Percentiles rank a stretch among this genome's conserved stretches.
These are phyloP conservation scores for Rosellinia necatrix DNA, from an alignment of 2,329 filamentous ascomycete genomes.

Conservation along the genomic window DNA sequence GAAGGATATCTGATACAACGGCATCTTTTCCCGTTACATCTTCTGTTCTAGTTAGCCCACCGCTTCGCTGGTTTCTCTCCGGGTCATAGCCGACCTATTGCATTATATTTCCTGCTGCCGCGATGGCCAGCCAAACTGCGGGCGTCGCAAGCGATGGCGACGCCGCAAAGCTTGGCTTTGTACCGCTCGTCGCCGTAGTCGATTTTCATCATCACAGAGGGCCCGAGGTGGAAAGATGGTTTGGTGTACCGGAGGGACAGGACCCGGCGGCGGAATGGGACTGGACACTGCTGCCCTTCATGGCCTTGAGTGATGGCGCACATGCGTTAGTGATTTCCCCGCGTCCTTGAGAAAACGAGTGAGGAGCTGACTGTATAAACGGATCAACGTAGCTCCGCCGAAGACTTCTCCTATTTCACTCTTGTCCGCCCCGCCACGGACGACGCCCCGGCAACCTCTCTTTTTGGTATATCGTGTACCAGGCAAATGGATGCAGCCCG, in stretches of 20 bases:
- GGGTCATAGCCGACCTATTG: slow-evolving; percentile 2
- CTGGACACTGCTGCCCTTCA: slow-evolving; percentile 91
- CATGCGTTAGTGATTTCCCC: slow-evolving; percentile 71
- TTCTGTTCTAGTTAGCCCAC: slow-evolving; percentile 9
- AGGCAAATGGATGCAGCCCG: slow-evolving; percentile 82
- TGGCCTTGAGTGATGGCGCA: slow-evolving; percentile 94
- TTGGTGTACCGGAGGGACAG: slow-evolving; percentile 72
- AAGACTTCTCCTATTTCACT: slow-evolving; percentile 99
- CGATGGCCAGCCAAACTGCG: slow-evolving; percentile 30
- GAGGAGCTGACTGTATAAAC: slow-evolving; percentile 23
- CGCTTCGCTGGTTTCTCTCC: background rate
- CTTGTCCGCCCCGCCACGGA: slow-evolving; percentile 68
- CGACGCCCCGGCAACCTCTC: slow-evolving; percentile 68
- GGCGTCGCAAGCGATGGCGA: slow-evolving; percentile 17
- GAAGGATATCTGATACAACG: background rate
- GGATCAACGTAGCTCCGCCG: slow-evolving; percentile 65
- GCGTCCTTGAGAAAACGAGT: background rate
- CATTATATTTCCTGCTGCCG: background rate
- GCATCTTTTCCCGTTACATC: slow-evolving; percentile 1
- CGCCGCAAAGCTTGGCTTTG: slow-evolving; percentile 49
- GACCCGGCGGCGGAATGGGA: slow-evolving; percentile 85
- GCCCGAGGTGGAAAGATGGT: slow-evolving; percentile 92
- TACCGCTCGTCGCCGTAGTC: slow-evolving; percentile 76
- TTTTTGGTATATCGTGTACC: slow-evolving; percentile 96
- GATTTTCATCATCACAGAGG: slow-evolving; percentile 86